Evolutionary conservation across 345 rosid genomes (phyloP).

Genomic region (Populus simonii): DNA sequence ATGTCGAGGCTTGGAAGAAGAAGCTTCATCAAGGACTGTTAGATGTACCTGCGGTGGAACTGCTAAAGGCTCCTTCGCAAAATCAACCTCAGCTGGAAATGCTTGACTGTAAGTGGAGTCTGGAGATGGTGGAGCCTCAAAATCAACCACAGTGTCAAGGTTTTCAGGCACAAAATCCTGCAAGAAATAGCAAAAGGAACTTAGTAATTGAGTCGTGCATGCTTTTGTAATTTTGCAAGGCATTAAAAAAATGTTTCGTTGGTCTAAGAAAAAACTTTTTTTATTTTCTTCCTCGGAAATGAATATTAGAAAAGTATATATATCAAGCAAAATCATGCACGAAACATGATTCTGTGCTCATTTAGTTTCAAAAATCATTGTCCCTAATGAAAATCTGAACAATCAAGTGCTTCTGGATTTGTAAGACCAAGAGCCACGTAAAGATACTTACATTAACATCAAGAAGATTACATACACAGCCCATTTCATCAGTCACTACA

Average conservation of each 20-base stretch:
- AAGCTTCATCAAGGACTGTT: conserved; percentile 56
- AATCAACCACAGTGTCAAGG: conserved; percentile 69
- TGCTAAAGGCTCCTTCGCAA: conserved; percentile 63
- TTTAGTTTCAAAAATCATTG: neutral
- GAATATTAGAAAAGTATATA: neutral
- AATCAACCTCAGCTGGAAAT: conserved; percentile 64
- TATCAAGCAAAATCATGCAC: neutral
- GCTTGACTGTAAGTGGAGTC: conserved; percentile 62
- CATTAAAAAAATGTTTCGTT: neutral
- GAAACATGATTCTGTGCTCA: neutral
- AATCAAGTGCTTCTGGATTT: neutral
- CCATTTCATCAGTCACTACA: conserved; percentile 59
- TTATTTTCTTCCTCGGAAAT: neutral
- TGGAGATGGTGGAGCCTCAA: conserved; percentile 82
- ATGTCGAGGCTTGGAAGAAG: conserved; percentile 68
- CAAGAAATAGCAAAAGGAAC: conserved; percentile 6
- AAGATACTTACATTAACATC: conserved; percentile 68
- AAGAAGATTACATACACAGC: conserved; percentile 69
- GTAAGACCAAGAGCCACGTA: neutral
- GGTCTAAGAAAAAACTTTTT: neutral
- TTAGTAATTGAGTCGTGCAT: neutral
- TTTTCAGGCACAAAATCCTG: conserved; percentile 78
- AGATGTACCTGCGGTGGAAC: conserved; percentile 76
- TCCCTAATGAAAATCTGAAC: neutral
- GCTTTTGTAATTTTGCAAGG: neutral